These are phyloP conservation scores for Aspergillus sergii DNA, from an alignment of 2,329 filamentous ascomycete species.

Conservation along the genomic window DNA sequence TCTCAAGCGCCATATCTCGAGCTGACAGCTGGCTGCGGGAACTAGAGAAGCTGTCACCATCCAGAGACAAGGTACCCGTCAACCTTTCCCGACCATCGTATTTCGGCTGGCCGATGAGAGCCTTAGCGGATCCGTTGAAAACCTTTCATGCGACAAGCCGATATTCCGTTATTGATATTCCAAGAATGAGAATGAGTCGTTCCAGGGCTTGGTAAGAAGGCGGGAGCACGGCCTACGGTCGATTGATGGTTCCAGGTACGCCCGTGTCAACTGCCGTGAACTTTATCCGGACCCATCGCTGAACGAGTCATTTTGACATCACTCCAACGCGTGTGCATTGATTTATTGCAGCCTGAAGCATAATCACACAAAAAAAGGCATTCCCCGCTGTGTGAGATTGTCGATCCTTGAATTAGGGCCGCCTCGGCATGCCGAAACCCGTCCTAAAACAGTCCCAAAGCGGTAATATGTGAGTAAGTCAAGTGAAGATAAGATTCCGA, in stretches of 20 bases:
- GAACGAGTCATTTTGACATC: background rate
- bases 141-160: no score
- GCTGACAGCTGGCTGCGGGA: no score
- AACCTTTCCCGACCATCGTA: no score
- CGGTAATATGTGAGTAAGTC: background rate
- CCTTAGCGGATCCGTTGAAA: rapidly evolving
- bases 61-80: no score
- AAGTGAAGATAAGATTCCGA: background rate
- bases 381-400: background rate
- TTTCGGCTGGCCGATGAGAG: no score
- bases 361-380: background rate
- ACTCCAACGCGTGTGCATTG: background rate
- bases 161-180: no score
- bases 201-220: no score
- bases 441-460: background rate
- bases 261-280: background rate
- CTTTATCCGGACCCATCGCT: background rate
- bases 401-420: background rate
- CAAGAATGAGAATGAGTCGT: no score
- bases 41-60: no score
- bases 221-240: no score
- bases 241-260: no score
- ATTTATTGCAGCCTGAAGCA: background rate
- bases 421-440: background rate
- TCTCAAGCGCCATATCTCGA: no score